These are phyloP conservation scores for Starmerella ratchasimensis DNA, from an alignment of 805 yeast species.

Conservation along the genomic window DNA sequence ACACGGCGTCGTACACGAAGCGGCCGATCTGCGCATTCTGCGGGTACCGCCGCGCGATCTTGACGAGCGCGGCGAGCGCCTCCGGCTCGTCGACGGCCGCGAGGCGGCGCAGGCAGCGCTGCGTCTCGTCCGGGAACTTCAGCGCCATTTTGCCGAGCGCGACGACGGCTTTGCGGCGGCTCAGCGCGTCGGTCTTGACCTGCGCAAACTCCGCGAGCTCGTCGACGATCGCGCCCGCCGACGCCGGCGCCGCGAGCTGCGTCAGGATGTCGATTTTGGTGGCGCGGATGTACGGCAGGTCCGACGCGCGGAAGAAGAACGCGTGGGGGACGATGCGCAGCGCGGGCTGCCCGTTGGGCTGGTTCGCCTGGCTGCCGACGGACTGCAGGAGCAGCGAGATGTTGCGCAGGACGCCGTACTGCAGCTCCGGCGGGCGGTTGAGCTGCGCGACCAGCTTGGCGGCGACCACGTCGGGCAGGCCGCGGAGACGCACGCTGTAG, in stretches of 20 bases:
- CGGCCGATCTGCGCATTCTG: constrained; percentile 30
- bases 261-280: constrained; percentile 81
- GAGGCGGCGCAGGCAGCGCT: constrained; percentile 49
- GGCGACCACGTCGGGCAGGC: constrained; percentile 51
- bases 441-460: constrained; percentile 50
- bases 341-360: constrained; percentile 16
- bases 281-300: constrained; percentile 77
- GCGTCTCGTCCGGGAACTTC: constrained; percentile 49
- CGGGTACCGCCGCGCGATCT: constrained; percentile 66
- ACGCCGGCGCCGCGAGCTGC: constrained; percentile 54
- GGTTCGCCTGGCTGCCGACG: constrained; percentile 24
- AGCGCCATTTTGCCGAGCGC: constrained; percentile 85
- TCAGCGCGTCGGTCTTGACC: constrained; percentile 69
- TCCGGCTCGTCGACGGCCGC: constrained; percentile 54
- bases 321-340: constrained; percentile 24
- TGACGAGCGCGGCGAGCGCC: constrained; percentile 58
- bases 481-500: constrained; percentile 43
- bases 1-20: too few species aligned
- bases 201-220: constrained; percentile 72
- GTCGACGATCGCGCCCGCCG: constrained; percentile 42
- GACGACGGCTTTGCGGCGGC: constrained; percentile 75
- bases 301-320: constrained; percentile 73
- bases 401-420: constrained; percentile 69
- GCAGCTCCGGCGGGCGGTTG: constrained; percentile 52
- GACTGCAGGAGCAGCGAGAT: constrained; percentile 41